phyloP scores from a whole-genome alignment of 371 early-diverging fungal genomes.

The Haplosporangium sp. region DNA sequence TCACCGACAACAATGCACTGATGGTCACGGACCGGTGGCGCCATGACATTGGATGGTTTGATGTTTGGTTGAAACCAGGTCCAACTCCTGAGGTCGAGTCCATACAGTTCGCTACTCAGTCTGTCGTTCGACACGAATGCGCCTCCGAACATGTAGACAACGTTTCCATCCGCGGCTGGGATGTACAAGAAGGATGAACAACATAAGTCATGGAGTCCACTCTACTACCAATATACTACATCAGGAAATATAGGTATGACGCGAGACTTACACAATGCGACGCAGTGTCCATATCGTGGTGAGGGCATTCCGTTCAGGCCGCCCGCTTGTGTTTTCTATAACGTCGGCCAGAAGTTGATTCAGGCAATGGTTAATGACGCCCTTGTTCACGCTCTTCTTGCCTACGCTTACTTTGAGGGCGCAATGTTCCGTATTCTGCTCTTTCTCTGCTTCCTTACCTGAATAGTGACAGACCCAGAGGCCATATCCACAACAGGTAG shows the following conservation, averaged over 20 bases:
- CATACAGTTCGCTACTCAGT: conserved; percentile 25
- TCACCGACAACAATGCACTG: conserved; percentile 48
- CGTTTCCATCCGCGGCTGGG: conserved; percentile 42
- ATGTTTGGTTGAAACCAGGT: conserved; percentile 29
- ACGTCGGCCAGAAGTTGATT: not conserved
- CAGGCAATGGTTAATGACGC: not conserved
- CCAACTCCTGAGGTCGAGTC: conserved; percentile 33
- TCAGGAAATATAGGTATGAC: not conserved
- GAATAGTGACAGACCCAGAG: conserved; percentile 26
- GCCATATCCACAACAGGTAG: conserved; percentile 33
- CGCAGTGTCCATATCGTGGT: conserved; percentile 47
- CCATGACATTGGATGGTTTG: not conserved
- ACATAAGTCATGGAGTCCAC: not conserved
- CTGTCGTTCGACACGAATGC: conserved; percentile 17
- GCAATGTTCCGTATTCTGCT: not conserved
- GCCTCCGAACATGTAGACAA: conserved; percentile 44
- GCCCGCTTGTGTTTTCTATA: conserved; percentile 24
- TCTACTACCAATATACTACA: not conserved
- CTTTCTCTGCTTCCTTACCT: conserved; percentile 16
- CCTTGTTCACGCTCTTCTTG: not conserved
- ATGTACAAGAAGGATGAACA: not conserved
- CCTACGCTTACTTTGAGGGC: not conserved
- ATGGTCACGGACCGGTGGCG: conserved; percentile 43
- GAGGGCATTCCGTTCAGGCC: conserved; percentile 4
- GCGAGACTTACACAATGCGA: conserved; percentile 28